phyloP scores from a whole-genome alignment of 139 green algal species.

The Chlamydomonas sphaeroides region DNA sequence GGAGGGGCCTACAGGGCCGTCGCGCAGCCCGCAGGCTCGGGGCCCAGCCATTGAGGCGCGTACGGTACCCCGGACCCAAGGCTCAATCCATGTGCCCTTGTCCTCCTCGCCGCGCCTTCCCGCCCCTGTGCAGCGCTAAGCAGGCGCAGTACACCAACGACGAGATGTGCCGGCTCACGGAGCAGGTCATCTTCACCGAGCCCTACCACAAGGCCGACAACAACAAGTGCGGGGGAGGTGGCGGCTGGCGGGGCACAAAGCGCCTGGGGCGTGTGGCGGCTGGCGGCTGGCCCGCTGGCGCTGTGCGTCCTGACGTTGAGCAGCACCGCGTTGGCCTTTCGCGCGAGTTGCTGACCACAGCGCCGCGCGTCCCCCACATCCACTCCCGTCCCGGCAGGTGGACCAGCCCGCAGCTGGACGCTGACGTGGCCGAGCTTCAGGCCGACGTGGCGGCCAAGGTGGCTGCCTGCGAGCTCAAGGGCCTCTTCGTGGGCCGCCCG shows the following conservation, averaged over 20 bases:
- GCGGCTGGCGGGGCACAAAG: background rate
- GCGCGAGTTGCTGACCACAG: too few species aligned
- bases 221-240: constrained; percentile 42
- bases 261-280: too few species aligned
- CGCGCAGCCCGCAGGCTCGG: too few species aligned
- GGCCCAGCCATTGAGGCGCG: too few species aligned
- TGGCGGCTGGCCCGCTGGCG: too few species aligned
- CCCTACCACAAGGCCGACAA: constrained; percentile 77
- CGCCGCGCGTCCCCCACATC: background rate
- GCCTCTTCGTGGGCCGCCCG: constrained; percentile 72
- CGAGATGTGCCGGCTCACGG: constrained; percentile 93
- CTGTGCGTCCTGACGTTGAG: too few species aligned
- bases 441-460: constrained; percentile 77
- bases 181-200: constrained; percentile 97
- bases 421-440: constrained; percentile 67
- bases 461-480: constrained; percentile 80
- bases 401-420: constrained; percentile 88
- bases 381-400: background rate
- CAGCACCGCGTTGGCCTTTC: too few species aligned
- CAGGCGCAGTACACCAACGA: constrained; percentile 76
- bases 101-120: too few species aligned
- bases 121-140: constrained; percentile 47
- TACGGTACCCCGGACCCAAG: too few species aligned
- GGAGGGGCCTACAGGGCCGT: too few species aligned
- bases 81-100: too few species aligned